Percentiles rank a stretch among this genome's conserved stretches.
Evolutionary conservation across 768 basidiomycete genomes (phyloP).

Genomic region (Hydnomerulius pinastri): DNA sequence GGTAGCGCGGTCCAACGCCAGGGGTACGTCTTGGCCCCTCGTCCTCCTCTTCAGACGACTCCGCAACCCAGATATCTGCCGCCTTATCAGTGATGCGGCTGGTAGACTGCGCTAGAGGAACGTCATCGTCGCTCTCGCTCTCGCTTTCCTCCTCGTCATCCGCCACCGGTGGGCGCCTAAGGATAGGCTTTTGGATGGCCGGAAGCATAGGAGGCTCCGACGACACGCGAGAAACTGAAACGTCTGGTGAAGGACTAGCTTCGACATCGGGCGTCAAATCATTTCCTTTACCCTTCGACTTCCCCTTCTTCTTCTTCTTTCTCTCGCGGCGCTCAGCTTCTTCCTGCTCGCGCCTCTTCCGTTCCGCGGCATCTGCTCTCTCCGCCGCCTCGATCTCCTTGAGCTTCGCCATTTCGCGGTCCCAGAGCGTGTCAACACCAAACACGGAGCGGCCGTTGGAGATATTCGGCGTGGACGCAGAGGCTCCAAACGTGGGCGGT

Average conservation of each 20-base stretch:
- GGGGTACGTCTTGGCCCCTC: conserved; percentile 53
- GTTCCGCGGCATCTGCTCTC: conserved; percentile 54
- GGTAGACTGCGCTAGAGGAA: conserved; percentile 21
- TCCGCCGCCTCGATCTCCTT: conserved; percentile 75
- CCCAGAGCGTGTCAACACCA: conserved; percentile 92
- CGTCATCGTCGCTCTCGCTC: conserved; percentile 50
- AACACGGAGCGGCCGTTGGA: conserved; percentile 77
- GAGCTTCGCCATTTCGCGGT: conserved; percentile 81
- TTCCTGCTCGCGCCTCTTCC: conserved; percentile 45
- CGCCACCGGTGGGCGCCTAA: conserved; percentile 30
- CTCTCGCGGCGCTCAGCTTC: conserved; percentile 39
- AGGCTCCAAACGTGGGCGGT: conserved; percentile 30
- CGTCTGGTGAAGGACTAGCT: conserved; percentile 37
- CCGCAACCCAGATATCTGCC: conserved; percentile 45
- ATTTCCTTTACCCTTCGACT: conserved; percentile 50
- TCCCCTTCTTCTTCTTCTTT: conserved; percentile 42
- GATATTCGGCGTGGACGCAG: conserved; percentile 34
- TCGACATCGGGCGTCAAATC: conserved; percentile 29
- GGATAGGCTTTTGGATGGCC: conserved; percentile 35
- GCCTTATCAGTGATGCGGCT: conserved; percentile 22
- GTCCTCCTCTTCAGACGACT: conserved; percentile 66
- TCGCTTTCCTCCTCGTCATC: conserved; percentile 48
- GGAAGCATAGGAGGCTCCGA: conserved; percentile 34
- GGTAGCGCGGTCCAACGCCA: conserved; percentile 59
- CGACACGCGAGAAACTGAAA: conserved; percentile 16